A percentile compares a stretch with the other conserved stretches of the same genome.
Conservation (phyloP, 306 rosid species). For the Delonix regia region DNA sequence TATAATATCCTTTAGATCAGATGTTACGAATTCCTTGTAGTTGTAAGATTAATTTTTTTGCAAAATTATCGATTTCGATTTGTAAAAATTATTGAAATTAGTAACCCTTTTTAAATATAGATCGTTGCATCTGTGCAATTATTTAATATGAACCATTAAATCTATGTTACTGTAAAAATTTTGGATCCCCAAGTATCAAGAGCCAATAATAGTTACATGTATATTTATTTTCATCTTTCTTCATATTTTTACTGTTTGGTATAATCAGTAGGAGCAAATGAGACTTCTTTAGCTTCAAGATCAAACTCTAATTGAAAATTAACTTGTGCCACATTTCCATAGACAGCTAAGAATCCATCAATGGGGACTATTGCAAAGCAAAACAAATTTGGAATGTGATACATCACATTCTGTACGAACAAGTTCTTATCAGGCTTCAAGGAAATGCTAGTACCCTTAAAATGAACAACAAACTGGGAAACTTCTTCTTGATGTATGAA, state of each 20-base stretch:
- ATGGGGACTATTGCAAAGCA: background rate
- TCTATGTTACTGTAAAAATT: no score
- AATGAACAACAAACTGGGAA: conserved; percentile 5
- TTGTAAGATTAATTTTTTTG: no score
- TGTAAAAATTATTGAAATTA: no score
- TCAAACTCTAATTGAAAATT: background rate
- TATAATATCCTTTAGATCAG: no score
- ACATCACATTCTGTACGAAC: background rate
- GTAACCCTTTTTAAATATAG: no score
- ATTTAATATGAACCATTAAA: no score
- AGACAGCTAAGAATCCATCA: background rate
- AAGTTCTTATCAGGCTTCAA: background rate
- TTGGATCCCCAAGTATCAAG: no score
- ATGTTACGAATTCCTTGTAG: no score
- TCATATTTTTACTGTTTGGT: background rate
- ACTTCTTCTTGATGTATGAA: background rate
- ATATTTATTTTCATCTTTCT: no score
- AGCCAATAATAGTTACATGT: no score
- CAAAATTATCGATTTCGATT: no score
- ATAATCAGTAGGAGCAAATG: conserved; percentile 9
- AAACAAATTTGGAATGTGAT: background rate
- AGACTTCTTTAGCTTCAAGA: background rate
- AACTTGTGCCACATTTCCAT: background rate
- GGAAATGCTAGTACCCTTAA: background rate
- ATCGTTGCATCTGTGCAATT: no score